These are phyloP conservation scores for Rickenella mellea DNA, from an alignment of 768 basidiomycete species.

Conservation along the genomic window DNA sequence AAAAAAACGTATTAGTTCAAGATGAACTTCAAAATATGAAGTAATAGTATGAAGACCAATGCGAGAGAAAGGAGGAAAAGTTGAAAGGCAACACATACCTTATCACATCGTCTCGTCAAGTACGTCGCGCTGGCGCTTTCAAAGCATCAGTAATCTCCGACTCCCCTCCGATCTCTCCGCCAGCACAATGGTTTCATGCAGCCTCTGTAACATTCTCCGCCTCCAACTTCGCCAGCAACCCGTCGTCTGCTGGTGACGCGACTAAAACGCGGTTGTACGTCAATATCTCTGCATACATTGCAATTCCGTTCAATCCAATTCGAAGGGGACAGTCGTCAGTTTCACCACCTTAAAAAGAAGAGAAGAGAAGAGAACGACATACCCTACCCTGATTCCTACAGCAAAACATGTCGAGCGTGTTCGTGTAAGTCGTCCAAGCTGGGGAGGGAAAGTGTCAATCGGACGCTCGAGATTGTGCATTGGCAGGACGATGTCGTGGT, in stretches of 20 bases:
- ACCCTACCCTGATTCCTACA: constrained; percentile 72
- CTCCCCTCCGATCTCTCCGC: constrained; percentile 86
- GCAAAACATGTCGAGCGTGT: constrained; percentile 50
- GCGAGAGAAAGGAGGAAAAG: not conserved
- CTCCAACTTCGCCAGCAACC: constrained; percentile 50
- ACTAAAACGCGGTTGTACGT: constrained; percentile 61
- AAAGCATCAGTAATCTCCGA: constrained; percentile 87
- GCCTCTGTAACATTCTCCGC: constrained; percentile 61
- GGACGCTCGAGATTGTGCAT: constrained; percentile 81
- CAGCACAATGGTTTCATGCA: constrained; percentile 74
- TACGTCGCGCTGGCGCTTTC: constrained; percentile 77
- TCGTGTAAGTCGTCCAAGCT: constrained; percentile 56
- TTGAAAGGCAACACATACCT: constrained; percentile 20
- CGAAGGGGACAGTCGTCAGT: not conserved
- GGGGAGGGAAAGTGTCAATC: constrained; percentile 58
- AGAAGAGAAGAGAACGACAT: constrained; percentile 49
- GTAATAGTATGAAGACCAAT: no score
- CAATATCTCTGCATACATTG: constrained; percentile 83
- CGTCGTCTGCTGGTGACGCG: constrained; percentile 31
- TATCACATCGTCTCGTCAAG: constrained; percentile 83
- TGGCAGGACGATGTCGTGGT: constrained; percentile 67
- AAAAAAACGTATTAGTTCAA: no score
- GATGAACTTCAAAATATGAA: no score
- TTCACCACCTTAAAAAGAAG: constrained; percentile 4
- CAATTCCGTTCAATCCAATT: not conserved